Evolutionary conservation across 2,329 filamentous ascomycete species (phyloP).

Genomic region (Aspergillus fumigatus): DNA sequence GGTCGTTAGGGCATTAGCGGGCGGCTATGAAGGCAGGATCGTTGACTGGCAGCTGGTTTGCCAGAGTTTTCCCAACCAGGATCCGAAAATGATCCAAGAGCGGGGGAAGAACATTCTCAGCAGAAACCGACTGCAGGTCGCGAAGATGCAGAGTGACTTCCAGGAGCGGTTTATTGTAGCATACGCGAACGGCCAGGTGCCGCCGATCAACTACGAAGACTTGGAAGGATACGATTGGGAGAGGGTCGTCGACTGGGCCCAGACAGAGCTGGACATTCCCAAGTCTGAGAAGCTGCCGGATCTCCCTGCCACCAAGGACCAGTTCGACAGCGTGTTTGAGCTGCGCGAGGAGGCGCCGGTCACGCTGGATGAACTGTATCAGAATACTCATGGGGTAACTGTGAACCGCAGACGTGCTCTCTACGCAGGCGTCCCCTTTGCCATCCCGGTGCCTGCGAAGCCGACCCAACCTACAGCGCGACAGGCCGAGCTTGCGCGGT

Average conservation of each 20-base stretch:
- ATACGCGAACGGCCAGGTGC: conserved; percentile 40
- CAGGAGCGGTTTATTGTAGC: conserved; percentile 44
- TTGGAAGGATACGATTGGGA: conserved; percentile 45
- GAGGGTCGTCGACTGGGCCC: conserved; percentile 44
- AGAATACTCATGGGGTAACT: conserved; percentile 26
- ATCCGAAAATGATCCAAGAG: conserved; percentile 34
- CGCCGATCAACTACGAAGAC: conserved; percentile 41
- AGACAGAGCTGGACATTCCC: conserved; percentile 37
- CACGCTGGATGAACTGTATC: conserved; percentile 34
- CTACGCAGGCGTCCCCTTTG: conserved; percentile 33
- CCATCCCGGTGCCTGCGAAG: conserved; percentile 19
- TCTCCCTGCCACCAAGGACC: conserved; percentile 41
- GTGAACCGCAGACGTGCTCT: conserved; percentile 31
- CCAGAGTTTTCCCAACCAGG: conserved; percentile 38
- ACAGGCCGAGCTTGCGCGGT: conserved; percentile 19
- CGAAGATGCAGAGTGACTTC: conserved; percentile 44
- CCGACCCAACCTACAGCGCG: conserved; percentile 3
- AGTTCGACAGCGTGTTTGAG: conserved; percentile 41
- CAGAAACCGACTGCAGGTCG: conserved; percentile 37
- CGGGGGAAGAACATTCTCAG: conserved; percentile 35
- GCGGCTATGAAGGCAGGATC: conserved; percentile 38
- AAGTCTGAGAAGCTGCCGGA: conserved; percentile 33
- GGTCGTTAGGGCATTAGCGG: conserved; percentile 42
- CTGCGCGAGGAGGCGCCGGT: conserved; percentile 32
- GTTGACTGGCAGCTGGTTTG: conserved; percentile 45